Base-by-base conservation (phyloP, 768 basidiomycete genomes). In the Mycena indigotica region DNA sequence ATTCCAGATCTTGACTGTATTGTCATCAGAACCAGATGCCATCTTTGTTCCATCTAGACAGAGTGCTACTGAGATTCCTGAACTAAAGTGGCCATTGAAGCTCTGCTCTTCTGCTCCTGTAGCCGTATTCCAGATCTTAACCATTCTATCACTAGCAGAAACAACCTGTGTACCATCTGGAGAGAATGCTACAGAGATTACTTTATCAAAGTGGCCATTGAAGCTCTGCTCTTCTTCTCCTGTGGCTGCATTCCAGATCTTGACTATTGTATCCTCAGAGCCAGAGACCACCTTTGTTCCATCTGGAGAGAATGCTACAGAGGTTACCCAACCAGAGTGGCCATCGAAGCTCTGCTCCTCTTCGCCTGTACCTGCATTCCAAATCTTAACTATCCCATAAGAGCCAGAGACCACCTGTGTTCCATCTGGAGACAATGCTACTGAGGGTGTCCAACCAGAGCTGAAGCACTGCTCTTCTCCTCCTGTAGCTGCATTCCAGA, bases 401-500 rank as follows among this genome's bases (percentile, higher is more conserved):
- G 32, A 35, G 32, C 32, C 32, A 35, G 32, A 35, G 10, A 35
- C 32, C 8, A 35, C 17, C 32, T 35, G 32, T 35, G 32, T 35
- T 8, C 32, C 32, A 35, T 35, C 32, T 8, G 32, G 32, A 35
- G 32, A 67, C 38, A 63, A 61, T 5, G 52, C 40, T 32, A 67
- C 59, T 19, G 65, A 60, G 2, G 21, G 25, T 1, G 60, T 53
- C 2, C 1, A 16, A 46, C 49, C 39, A 10, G n/a, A 49, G 55
- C 63, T 58, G 3, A 63, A 8, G 32, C 32, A 17, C 32, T 35
- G 32, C 32, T 35, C 10, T 17, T 35, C 10, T 17, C 17, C 10
- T 17, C 53, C 51, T 2, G 41, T 67, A 6, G 46, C 35, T 8
- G 52, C 57, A 60, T 68, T 55, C 69, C 69, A 70, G 21, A 64